These are phyloP conservation scores for Lactifluus rugatus DNA, from an alignment of 768 basidiomycete genomes.

Conservation along the genomic window DNA sequence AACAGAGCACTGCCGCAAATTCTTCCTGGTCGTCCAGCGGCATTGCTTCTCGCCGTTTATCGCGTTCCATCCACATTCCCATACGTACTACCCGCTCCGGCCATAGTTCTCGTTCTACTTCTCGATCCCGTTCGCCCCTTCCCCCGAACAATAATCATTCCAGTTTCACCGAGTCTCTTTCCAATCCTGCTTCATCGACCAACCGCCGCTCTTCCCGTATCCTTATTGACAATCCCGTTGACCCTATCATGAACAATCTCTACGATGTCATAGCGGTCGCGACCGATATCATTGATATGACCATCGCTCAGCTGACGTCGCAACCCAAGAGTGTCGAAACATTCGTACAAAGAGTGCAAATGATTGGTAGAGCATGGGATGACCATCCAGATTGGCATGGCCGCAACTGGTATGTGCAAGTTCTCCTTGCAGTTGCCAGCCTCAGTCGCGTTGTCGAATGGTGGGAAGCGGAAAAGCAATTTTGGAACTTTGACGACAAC, in stretches of 20 bases:
- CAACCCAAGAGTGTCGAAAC: conserved; percentile 78
- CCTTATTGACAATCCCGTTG: conserved; percentile 74
- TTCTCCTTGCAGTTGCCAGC: conserved; percentile 90
- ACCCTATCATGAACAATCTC: conserved; percentile 82
- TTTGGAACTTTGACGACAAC: conserved; percentile 97
- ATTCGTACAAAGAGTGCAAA: conserved; percentile 84
- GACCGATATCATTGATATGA: conserved; percentile 88
- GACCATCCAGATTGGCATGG: conserved; percentile 98
- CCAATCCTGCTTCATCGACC: conserved; percentile 26
- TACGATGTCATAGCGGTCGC: conserved; percentile 91
- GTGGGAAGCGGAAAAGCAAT: conserved; percentile 99
- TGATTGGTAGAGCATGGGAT: conserved; percentile 92
- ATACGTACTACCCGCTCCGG: conserved; percentile 56
- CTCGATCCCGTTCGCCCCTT: conserved; percentile 88
- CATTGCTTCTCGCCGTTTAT: conserved; percentile 67
- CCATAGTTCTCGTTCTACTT: conserved; percentile 87
- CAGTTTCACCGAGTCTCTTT: conserved; percentile 46
- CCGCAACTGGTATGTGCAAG: conserved; percentile 95
- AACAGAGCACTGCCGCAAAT: conserved; percentile 34
- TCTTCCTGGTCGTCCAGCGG: conserved; percentile 21
- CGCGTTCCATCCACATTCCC: conserved; percentile 74
- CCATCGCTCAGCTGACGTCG: conserved; percentile 73
- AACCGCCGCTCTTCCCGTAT: conserved; percentile 76
- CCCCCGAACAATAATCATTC: conserved; percentile 59
- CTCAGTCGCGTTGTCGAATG: conserved; percentile 96